A percentile compares a stretch with the other conserved stretches of the same genome.
These are phyloP conservation scores for Ophiostoma sp. DNA, from an alignment of 2,329 filamentous ascomycete genomes.

Conservation along the genomic window DNA sequence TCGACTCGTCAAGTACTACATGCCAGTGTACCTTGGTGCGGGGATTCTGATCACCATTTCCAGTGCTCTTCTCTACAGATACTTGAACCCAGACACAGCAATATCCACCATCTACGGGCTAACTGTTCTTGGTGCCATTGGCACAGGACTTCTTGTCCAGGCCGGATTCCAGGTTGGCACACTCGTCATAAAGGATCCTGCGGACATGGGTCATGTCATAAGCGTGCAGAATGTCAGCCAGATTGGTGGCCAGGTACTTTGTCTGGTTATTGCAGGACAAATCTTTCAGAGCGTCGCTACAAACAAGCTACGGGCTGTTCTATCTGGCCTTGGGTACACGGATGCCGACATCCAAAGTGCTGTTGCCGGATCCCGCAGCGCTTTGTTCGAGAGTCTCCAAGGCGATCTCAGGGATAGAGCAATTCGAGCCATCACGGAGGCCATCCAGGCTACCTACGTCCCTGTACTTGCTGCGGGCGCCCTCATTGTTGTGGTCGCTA, in stretches of 20 bases:
- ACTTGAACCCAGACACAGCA: conserved; percentile 29
- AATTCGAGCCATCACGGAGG: not conserved
- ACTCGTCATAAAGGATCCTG: conserved; percentile 29
- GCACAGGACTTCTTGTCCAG: conserved; percentile 32
- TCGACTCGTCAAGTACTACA: conserved; percentile 26
- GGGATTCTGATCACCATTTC: conserved; percentile 30
- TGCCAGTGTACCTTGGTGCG: conserved; percentile 29
- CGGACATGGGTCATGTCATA: conserved; percentile 28
- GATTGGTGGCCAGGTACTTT: conserved; percentile 33
- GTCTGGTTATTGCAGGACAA: conserved; percentile 35
- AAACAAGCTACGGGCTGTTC: not conserved
- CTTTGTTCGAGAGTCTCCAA: conserved; percentile 36
- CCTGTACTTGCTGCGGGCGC: not conserved
- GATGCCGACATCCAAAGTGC: conserved; percentile 36
- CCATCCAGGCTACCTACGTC: not conserved
- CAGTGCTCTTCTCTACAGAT: conserved; percentile 30
- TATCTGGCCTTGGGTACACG: conserved; percentile 29
- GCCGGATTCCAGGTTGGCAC: conserved; percentile 37
- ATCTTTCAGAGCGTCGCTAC: conserved; percentile 29
- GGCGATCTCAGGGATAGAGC: conserved; percentile 31
- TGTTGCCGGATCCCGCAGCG: conserved; percentile 39
- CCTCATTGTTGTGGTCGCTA: conserved; percentile 10
- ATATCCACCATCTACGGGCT: conserved; percentile 32
- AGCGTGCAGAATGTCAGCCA: conserved; percentile 36
- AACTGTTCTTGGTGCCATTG: conserved; percentile 30